Evolutionary conservation across 257 asterid species (phyloP).

Genomic region (Nicotiana benthamiana): DNA sequence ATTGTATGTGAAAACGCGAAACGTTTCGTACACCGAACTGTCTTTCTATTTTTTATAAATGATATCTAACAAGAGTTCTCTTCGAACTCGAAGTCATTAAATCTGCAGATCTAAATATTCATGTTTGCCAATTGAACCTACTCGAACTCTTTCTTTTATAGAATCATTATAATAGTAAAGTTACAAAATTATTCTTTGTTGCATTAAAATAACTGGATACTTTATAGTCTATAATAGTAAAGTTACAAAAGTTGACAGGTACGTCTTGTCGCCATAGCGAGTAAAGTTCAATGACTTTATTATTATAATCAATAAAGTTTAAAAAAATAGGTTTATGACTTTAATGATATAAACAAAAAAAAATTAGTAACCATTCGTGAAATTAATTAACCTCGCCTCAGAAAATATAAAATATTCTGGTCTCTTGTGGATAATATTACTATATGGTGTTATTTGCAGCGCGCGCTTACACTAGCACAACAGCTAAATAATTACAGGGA

Average conservation of each 20-base stretch:
- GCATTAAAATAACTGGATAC: background rate
- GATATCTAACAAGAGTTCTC: too few species aligned
- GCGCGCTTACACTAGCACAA: constrained; percentile 48
- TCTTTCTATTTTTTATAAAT: too few species aligned
- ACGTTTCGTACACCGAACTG: too few species aligned
- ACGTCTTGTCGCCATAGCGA: too few species aligned
- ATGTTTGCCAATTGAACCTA: too few species aligned
- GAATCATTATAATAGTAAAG: background rate
- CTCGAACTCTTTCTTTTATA: too few species aligned
- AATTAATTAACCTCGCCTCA: background rate
- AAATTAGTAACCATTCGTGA: background rate
- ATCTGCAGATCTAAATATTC: too few species aligned
- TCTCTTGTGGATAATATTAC: background rate
- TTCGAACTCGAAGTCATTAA: too few species aligned
- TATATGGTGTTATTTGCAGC: constrained; percentile 27
- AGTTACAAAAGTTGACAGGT: too few species aligned
- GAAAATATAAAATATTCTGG: background rate
- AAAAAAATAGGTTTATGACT: background rate
- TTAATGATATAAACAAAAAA: background rate
- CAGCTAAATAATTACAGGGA: constrained; percentile 53
- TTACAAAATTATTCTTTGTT: background rate
- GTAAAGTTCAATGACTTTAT: background rate
- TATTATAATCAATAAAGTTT: too few species aligned
- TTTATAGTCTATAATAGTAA: background rate
- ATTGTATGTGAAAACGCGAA: too few species aligned